These are phyloP conservation scores for Solanum bukasovii DNA, from an alignment of 257 asterid species.

Conservation along the genomic window DNA sequence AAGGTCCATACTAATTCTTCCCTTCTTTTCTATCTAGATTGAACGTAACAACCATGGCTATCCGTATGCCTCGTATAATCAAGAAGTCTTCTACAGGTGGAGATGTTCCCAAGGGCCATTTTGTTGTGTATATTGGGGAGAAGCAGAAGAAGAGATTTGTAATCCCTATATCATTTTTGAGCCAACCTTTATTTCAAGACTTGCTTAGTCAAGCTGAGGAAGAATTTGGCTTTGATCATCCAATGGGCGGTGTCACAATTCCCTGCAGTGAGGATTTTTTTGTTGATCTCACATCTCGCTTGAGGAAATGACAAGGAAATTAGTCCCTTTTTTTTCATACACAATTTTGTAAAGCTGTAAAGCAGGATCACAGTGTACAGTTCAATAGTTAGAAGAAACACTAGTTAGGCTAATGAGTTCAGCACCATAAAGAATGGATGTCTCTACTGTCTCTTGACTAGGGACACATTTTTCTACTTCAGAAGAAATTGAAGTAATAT, in stretches of 20 bases:
- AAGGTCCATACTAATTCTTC: background rate
- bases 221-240: background rate
- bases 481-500: background rate
- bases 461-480: background rate
- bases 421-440: background rate
- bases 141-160: background rate
- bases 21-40: background rate
- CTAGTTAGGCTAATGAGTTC: background rate
- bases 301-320: background rate
- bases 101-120: slow-evolving; percentile 51
- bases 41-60: background rate
- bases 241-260: background rate
- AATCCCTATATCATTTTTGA: background rate
- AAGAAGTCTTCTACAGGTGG: background rate
- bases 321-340: background rate
- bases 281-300: background rate
- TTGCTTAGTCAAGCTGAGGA: background rate
- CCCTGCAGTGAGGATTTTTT: background rate
- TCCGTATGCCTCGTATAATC: background rate
- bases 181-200: background rate
- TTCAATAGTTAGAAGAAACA: background rate
- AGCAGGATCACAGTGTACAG: background rate
- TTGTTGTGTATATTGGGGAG: slow-evolving; percentile 15
- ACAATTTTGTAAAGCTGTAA: background rate
- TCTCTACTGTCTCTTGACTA: background rate